A percentile compares a stretch with the other conserved stretches of the same genome.
Evolutionary conservation across 305 asterid genomes (phyloP).

Genomic region (Ilex paraguariensis): DNA sequence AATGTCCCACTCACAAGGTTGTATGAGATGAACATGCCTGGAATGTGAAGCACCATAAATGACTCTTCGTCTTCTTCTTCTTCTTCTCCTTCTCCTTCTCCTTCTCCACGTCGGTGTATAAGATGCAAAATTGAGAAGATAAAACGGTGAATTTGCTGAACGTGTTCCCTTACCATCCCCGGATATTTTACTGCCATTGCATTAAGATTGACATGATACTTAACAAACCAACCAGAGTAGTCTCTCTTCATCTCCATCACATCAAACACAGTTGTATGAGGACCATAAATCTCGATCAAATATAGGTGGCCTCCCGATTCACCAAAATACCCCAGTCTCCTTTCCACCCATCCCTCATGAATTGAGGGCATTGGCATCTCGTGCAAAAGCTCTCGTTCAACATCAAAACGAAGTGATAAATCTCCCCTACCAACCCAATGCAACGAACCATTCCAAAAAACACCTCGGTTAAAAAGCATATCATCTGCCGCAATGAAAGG

Average conservation of each 20-base stretch:
- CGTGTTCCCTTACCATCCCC: neutral
- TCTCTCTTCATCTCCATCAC: constrained; percentile 8
- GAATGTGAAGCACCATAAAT: neutral
- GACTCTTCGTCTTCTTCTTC: neutral
- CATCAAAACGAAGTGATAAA: constrained; percentile 5
- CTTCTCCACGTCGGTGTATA: neutral
- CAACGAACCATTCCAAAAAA: constrained; percentile 9
- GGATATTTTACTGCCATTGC: constrained; percentile 6
- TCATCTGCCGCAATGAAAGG: neutral
- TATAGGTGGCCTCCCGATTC: constrained; percentile 8
- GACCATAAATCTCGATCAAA: neutral
- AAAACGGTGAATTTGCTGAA: neutral
- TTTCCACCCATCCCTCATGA: neutral
- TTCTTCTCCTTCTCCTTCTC: neutral
- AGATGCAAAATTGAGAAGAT: neutral
- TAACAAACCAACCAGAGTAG: constrained; percentile 16
- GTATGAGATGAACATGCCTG: neutral
- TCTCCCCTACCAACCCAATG: constrained; percentile 1
- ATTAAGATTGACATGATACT: constrained; percentile 9
- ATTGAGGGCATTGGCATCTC: constrained; percentile 4
- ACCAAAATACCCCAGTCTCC: constrained; percentile 9
- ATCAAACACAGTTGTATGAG: neutral
- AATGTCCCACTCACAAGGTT: neutral
- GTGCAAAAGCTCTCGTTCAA: constrained; percentile 3
- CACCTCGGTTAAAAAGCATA: constrained; percentile 3